Base-by-base conservation (phyloP, 139 green algal genomes). In the Astrephomene gubernaculifera region DNA sequence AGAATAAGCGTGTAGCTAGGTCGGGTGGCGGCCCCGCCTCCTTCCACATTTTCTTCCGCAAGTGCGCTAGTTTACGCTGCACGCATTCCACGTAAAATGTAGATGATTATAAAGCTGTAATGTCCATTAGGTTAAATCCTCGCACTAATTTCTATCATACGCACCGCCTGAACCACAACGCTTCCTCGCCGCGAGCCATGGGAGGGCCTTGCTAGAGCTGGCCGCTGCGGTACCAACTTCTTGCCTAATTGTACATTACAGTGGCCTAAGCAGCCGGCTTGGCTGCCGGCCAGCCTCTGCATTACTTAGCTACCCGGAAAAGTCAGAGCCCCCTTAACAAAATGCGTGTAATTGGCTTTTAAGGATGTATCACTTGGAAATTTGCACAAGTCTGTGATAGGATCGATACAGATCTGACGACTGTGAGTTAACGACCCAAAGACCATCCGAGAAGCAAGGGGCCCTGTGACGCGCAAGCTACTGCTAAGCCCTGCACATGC, bases 1-100 rank as follows among this genome's bases (percentile, higher is more conserved):
- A 97, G 93, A 99, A 99, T 21, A 99, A 93, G 57, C 96, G 98
- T 1, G 97, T 99, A 0, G 97, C 96, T 54, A 99, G 92, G 86
- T 99, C 97, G 57, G 97, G 97, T 0, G 97, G 97, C 43, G 96
- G 91, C 10, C 91, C 91, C 41, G 90, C 90, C 79, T 94, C 90
- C 68, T 79, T 87, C 90, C 90, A 94, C 70, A 94, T 79, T 82
- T 94, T 94, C 52, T 89, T 90, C 21, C 90, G 67, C 22, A 94
- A 70, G 54, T 88, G 83, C 6, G 84, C 85, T 25, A 94, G 83
- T 73, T 94, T 94, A 2, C 90, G 68, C 90, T 92, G 81, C 61
- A 52, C 19, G 33, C 7, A 38, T 88, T 92, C 76, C 61, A 52
- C 19, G 33, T 25, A 38, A 57, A 9, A 25, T 39, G 57, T 35